phyloP scores from a whole-genome alignment of 305 asterid species.

The Solanum hybrid region DNA sequence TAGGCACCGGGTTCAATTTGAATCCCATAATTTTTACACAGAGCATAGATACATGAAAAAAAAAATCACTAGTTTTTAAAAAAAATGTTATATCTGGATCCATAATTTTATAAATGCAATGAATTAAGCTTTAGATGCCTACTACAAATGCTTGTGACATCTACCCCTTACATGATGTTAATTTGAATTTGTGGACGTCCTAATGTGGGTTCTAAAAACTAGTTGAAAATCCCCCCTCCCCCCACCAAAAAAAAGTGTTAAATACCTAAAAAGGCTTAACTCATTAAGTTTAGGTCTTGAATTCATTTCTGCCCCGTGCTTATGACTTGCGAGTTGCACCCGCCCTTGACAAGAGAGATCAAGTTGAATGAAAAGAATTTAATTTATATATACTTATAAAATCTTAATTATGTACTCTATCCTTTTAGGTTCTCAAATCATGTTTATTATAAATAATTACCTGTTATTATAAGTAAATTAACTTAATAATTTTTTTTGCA shows the following conservation, averaged over 20 bases:
- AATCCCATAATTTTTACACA: neutral
- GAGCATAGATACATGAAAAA: neutral
- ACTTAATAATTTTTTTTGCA: neutral
- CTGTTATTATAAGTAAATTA: neutral
- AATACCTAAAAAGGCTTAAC: neutral
- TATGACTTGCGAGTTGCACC: neutral
- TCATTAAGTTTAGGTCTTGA: neutral
- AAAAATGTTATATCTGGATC: neutral
- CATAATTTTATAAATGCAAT: neutral
- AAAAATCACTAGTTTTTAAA: neutral
- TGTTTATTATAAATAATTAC: neutral
- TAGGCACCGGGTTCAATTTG: neutral
- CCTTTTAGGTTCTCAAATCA: neutral
- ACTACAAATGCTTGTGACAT: neutral
- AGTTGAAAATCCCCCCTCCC: neutral
- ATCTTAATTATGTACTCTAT: neutral
- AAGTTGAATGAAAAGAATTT: neutral
- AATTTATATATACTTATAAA: neutral
- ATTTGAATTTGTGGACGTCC: neutral
- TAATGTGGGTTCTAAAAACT: neutral
- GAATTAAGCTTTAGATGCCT: neutral
- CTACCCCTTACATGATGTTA: neutral
- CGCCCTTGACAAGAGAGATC: neutral
- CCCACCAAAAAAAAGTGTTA: neutral
- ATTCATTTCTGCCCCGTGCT: neutral